Base-by-base conservation (phyloP, 2,329 filamentous ascomycete genomes). In the Aspergillus amoenus region DNA sequence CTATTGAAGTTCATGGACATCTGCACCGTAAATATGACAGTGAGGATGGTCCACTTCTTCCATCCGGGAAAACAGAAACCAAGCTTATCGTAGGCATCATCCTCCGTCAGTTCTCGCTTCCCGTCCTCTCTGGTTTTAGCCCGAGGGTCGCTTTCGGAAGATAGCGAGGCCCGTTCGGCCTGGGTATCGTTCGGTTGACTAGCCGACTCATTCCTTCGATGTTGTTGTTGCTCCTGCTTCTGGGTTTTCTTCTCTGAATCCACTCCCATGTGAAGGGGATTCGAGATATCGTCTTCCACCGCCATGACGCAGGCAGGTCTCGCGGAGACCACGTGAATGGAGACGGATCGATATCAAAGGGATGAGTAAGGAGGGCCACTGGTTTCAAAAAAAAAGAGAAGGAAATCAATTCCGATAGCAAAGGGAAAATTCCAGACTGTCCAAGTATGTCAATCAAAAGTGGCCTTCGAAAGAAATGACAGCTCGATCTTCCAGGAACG, bases 1-100 rank as follows among this genome's bases (percentile, higher is more conserved):
- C 87, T 88, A 76, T 90, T 90, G 78, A 90, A 89, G 78, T 90
- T 90, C 88, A 90, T 90, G 7, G 88, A 90, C 15, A 88, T 84
- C 68, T 90, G 88, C 4, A 90, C 87, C 63, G 84, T 75, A 77
- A 90, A 90, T 70, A 90, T 88, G 69, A 90, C 81, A 17, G 81
- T 83, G 49, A 90, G 79, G 64, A 90, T 88, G 62, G 78, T 83
- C 88, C 88, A 90, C 76, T 90, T 90, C 76, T 87, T 88, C 56
- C 63, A 65, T 48, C 58, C 58, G 0, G 86, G 74, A 61, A 83
- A 89, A 30, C 75, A 76, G 66, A 79, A 89, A 49, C 85, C 86
- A 1, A 90, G 78, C 65, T 88, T 80, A 6, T 81, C 78, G 69
- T 85, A 86, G 69, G 84, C 88, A 60, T 88, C 85, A 24, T 78